Percentiles rank a stretch among this genome's conserved stretches.
Evolutionary conservation across 2,329 filamentous ascomycete genomes (phyloP).

Genomic region (Penicillium sp.): DNA sequence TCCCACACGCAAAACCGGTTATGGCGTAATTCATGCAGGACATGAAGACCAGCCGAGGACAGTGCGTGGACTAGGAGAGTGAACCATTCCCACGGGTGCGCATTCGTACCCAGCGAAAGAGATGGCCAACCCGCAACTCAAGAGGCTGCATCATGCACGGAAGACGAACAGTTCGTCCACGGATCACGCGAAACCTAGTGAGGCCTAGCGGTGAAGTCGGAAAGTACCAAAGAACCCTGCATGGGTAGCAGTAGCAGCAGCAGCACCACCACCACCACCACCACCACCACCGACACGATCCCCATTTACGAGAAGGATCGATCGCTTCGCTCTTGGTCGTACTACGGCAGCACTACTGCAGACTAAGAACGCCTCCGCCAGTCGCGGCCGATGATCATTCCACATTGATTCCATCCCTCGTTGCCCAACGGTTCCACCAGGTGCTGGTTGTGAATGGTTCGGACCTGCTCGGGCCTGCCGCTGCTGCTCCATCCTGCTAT

Average conservation of each 20-base stretch:
- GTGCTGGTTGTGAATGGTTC: not conserved
- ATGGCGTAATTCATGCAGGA: no score
- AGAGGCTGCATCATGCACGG: conserved; percentile 1
- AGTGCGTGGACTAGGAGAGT: not conserved
- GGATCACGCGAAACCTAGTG: not conserved
- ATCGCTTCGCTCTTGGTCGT: conserved; percentile 6
- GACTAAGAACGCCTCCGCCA: conserved; percentile 11
- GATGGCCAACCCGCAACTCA: no score
- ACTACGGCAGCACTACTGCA: conserved; percentile 16
- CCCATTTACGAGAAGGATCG: conserved; percentile 1
- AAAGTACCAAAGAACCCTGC: not conserved
- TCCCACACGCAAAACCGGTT: no score
- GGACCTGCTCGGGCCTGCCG: not conserved
- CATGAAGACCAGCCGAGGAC: not conserved
- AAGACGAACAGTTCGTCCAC: conserved; percentile 1
- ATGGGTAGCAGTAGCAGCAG: no score
- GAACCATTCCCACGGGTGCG: not conserved
- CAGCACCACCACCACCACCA: no score
- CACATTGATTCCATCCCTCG: conserved; percentile 16
- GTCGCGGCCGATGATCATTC: conserved; percentile 13
- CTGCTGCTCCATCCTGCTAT: no score
- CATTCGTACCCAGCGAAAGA: not conserved
- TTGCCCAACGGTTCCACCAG: conserved; percentile 22
- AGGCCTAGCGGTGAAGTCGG: not conserved
- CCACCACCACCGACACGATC: no score